Evolutionary conservation across 345 rosid genomes (phyloP), one percentile per base, ranked within the genome.

Genomic region (Euclidium syriacum): DNA sequence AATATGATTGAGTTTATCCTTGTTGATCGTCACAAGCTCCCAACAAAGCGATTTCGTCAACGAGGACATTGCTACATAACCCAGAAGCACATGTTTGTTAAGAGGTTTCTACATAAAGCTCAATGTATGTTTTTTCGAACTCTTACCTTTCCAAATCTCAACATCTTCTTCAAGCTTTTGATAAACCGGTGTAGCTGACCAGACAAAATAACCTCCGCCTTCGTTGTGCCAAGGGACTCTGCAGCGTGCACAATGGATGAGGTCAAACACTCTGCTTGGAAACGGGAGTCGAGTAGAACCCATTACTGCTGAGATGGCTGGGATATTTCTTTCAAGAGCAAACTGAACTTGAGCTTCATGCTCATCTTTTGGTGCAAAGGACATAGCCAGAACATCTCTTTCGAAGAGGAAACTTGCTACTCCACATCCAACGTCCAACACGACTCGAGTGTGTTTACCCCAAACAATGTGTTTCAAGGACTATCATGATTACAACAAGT

Each of bases 141-240:
- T 27, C n/a, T 32, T 73, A 90, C 99, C 99, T 55, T 80, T 62
- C 99, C 99, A 94, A 49, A 90, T 94, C 69, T 75, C 70, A 6
- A 76, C 79, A 73, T 94, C 96, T 74, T 87, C 92, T 70, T 67
- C 66, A 33, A 69, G 76, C 68, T 72, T 90, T 52, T 81, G 95
- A 70, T 94, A 94, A 9, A 90, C 97, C 2, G 99, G 99, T 41
- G 99, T 90, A 6, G 97, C 96, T 24, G 99, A 90, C 97, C 99
- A 94, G 9, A 86, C 82, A 68, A 94, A 94, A 46, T 80, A 84
- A 43, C 99, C 99, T 22, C 97, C 97, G 1, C 91, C 94, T 41
- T 91, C 96, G n/a, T 25, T 67, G 54, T 94, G 99, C 99, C 97
- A 94, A 10, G 99, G 96, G 46, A 94, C 99, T 68, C 99, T 78